phyloP scores from a whole-genome alignment of 2,329 filamentous ascomycete genomes.

The Talaromyces islandicus region DNA sequence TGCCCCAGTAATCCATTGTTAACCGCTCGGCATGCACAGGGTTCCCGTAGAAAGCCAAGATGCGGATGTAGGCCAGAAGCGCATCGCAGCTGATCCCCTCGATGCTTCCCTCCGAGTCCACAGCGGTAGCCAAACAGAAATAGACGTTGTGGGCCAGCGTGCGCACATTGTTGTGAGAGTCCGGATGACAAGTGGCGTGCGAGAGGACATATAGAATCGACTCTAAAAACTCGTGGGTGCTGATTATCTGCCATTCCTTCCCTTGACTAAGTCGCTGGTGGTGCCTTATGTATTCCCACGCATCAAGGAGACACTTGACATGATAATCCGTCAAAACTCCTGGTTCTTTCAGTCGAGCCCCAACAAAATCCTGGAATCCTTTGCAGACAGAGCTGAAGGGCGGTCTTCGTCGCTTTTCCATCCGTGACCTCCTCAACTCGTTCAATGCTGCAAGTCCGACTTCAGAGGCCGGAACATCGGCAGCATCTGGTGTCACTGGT shows the following conservation, averaged over 20 bases:
- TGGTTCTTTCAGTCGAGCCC: slow-evolving; percentile 44
- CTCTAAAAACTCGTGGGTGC: slow-evolving; percentile 34
- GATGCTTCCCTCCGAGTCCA: slow-evolving; percentile 34
- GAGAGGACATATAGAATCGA: slow-evolving; percentile 35
- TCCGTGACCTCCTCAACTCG: slow-evolving; percentile 58
- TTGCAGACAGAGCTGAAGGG: slow-evolving; percentile 55
- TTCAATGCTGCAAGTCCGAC: slow-evolving; percentile 65
- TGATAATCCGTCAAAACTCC: slow-evolving; percentile 59
- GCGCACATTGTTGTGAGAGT: slow-evolving; percentile 33
- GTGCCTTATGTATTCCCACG: slow-evolving; percentile 54
- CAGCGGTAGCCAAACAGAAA: slow-evolving; percentile 28
- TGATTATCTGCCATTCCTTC: slow-evolving; percentile 30
- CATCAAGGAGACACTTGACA: slow-evolving; percentile 53
- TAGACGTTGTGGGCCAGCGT: slow-evolving; percentile 27
- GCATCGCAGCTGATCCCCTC: slow-evolving; percentile 29
- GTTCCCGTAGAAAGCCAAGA: slow-evolving; percentile 51
- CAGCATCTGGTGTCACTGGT: slow-evolving; percentile 53
- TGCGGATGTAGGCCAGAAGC: slow-evolving; percentile 42
- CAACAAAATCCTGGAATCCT: slow-evolving; percentile 61
- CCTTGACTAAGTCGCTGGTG: slow-evolving; percentile 26
- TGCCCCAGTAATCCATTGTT: slow-evolving; percentile 37
- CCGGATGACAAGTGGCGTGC: slow-evolving; percentile 27
- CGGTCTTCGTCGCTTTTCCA: slow-evolving; percentile 61
- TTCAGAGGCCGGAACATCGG: slow-evolving; percentile 47
- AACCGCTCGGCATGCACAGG: slow-evolving; percentile 48